Evolutionary conservation across 805 yeast genomes (phyloP).

Genomic region (Saturnispora zaruensis): DNA sequence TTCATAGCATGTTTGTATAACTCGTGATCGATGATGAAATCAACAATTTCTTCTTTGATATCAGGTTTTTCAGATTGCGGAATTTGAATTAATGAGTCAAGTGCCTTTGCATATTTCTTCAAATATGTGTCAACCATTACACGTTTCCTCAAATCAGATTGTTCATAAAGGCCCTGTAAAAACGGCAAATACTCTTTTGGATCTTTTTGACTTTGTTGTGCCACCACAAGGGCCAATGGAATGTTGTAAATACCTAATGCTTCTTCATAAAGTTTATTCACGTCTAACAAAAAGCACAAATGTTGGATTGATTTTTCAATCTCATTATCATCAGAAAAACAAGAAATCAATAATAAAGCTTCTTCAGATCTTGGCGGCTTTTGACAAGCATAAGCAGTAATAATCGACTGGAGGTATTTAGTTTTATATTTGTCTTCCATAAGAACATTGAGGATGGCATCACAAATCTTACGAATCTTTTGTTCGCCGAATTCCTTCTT

Average conservation of each 20-base stretch:
- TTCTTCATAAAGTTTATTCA: slow-evolving; percentile 67
- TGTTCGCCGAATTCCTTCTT: slow-evolving; percentile 17
- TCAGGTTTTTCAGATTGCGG: slow-evolving; percentile 28
- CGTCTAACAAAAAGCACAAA: slow-evolving; percentile 84
- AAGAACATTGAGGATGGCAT: slow-evolving; percentile 53
- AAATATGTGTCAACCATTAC: slow-evolving; percentile 76
- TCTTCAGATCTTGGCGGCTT: slow-evolving; percentile 75
- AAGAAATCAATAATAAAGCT: slow-evolving; percentile 59
- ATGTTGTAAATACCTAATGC: slow-evolving; percentile 80
- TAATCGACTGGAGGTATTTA: slow-evolving; percentile 62
- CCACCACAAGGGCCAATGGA: slow-evolving; percentile 69
- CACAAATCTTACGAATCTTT: slow-evolving; percentile 73
- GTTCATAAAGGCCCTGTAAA: slow-evolving; percentile 67
- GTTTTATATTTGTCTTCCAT: slow-evolving; percentile 41
- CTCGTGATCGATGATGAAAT: slow-evolving; percentile 60
- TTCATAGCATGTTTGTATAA: slow-evolving; percentile 63
- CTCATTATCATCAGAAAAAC: slow-evolving; percentile 38
- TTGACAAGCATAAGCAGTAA: slow-evolving; percentile 90
- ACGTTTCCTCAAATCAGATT: slow-evolving; percentile 54
- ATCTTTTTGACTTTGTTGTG: slow-evolving; percentile 95
- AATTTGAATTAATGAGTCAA: slow-evolving; percentile 51
- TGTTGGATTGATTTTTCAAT: slow-evolving; percentile 65
- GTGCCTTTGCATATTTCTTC: slow-evolving; percentile 59
- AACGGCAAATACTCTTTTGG: slow-evolving; percentile 96
- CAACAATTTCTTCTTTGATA: slow-evolving; percentile 49